A percentile compares a stretch with the other conserved stretches of the same genome.
phyloP scores from a whole-genome alignment of 1,284 basidiomycete genomes.

The Ganoderma leucocontextum region DNA sequence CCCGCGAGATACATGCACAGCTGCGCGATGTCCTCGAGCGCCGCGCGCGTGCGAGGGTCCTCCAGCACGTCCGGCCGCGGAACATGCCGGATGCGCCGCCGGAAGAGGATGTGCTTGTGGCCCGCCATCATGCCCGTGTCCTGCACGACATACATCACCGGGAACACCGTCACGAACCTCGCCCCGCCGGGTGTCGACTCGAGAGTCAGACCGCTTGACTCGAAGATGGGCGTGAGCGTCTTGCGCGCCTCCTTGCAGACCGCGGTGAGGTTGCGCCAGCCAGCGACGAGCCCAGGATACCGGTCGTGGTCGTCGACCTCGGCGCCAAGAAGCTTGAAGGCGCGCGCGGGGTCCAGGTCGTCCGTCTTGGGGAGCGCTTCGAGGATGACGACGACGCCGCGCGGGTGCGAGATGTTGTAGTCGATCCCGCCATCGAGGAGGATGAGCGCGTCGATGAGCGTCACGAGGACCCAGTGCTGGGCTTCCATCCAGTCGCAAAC shows the following conservation, averaged over 20 bases:
- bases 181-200: not conserved
- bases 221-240: not conserved
- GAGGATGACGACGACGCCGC: constrained; percentile 10
- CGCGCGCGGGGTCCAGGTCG: not conserved
- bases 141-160: constrained; percentile 3
- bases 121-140: constrained; percentile 7
- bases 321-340: constrained; percentile 1
- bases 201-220: not conserved
- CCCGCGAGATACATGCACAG: constrained; percentile 12
- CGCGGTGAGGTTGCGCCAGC: constrained; percentile 5
- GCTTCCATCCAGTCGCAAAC: constrained; percentile 4
- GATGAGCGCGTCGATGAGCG: constrained; percentile 1
- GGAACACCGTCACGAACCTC: not conserved
- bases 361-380: not conserved
- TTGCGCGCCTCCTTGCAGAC: constrained; percentile 5
- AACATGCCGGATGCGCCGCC: not conserved
- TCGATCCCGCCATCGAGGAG: constrained; percentile 16
- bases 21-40: constrained; percentile 15
- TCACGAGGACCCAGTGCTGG: constrained; percentile 3
- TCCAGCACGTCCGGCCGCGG: not conserved
- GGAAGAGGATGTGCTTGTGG: not conserved
- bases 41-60: constrained; percentile 9
- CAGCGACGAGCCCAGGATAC: not conserved
- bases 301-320: constrained; percentile 1
- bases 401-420: not conserved